Percentiles rank a stretch among this genome's conserved stretches.
phyloP scores from a whole-genome alignment of 139 green algal genomes.

The Gonium pectorale region DNA sequence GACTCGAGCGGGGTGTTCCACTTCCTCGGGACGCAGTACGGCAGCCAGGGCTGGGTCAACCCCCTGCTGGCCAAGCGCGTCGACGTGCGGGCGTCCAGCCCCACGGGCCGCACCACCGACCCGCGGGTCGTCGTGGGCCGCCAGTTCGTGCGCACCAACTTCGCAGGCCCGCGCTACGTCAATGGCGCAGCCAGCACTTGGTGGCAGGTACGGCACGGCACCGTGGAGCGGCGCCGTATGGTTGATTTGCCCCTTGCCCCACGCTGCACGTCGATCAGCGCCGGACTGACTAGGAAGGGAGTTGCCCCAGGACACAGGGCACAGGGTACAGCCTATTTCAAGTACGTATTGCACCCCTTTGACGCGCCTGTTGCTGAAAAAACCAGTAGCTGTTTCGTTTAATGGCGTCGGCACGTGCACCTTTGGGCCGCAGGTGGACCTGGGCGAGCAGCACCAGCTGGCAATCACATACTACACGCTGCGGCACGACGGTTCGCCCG shows the following conservation, averaged over 20 bases:
- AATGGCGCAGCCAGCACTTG: conserved; percentile 62
- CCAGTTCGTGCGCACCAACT: conserved; percentile 75
- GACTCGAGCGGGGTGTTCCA: conserved; percentile 79
- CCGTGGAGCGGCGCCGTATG: too few relatives aligned
- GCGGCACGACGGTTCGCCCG: conserved; percentile 79
- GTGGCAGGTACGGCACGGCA: conserved; percentile 39
- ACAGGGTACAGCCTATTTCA: too few relatives aligned
- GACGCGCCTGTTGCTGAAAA: too few relatives aligned
- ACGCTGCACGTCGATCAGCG: too few relatives aligned
- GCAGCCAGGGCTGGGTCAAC: conserved; percentile 81
- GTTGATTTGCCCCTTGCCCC: too few relatives aligned
- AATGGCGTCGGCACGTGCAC: too few relatives aligned
- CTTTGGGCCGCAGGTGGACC: conserved; percentile 83
- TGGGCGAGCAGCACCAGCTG: conserved; percentile 74
- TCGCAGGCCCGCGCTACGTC: conserved; percentile 61
- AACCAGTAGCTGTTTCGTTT: too few relatives aligned
- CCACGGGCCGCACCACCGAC: conserved; percentile 75
- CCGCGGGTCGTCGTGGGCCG: conserved; percentile 66
- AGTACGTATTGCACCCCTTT: too few relatives aligned
- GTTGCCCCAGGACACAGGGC: too few relatives aligned
- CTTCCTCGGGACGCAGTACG: conserved; percentile 66
- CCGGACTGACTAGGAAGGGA: too few relatives aligned
- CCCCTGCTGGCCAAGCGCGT: conserved; percentile 72
- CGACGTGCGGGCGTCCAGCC: conserved; percentile 73
- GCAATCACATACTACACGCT: conserved; percentile 89